Evolutionary conservation across 306 rosid species (phyloP), one percentile per base, ranked within the genome.

Genomic region (Parietaria judaica): DNA sequence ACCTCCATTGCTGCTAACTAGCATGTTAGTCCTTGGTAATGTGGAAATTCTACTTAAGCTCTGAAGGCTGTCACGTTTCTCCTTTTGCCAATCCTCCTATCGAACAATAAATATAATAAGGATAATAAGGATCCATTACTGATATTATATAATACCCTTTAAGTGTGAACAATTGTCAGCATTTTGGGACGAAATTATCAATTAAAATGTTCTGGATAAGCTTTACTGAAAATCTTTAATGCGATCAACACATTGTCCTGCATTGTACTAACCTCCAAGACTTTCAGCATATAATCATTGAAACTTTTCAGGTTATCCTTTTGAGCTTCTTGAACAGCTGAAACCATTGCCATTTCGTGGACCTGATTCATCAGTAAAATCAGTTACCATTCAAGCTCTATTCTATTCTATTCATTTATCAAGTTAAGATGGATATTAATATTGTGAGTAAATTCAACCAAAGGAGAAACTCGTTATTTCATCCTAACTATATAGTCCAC

Each of bases 11-110:
- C 74, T 65, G 46, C 73, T 67, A 66, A 79, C 75, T 53, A 72
- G 74, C 77, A 79, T 76, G 67, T 88, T 86, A 51, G 95, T 81
- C 82, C 90, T 78, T 9, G 99, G 99, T 74, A 92, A 79, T 37
- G 87, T 74, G 63, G 96, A 92, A 80, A 92, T 88, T 64, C 89
- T 79, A 71, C 84, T 88, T 67, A 92, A 79, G 79, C 95, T 92
- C 83, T 86, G 99, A 70, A 88, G 90, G 74, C 86, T 86, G 79
- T 88, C 99, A 60, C 99, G 88, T 61, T 86, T 92, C 78, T 86
- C 99, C 69, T 86, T 92, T 75, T 86, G 95, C 96, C 99, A 92
- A 74, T 92, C 96, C 78, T 88, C 99, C 99, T 92, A 85, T 63
- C 63, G 72, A 52, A 67, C 61, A 85, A 56, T 56, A 71, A 68